Percentiles rank a stretch among this genome's conserved stretches.
Evolutionary conservation across 2,329 filamentous ascomycete genomes (phyloP).

Genomic region (Sclerotinia sclerotiorum): DNA sequence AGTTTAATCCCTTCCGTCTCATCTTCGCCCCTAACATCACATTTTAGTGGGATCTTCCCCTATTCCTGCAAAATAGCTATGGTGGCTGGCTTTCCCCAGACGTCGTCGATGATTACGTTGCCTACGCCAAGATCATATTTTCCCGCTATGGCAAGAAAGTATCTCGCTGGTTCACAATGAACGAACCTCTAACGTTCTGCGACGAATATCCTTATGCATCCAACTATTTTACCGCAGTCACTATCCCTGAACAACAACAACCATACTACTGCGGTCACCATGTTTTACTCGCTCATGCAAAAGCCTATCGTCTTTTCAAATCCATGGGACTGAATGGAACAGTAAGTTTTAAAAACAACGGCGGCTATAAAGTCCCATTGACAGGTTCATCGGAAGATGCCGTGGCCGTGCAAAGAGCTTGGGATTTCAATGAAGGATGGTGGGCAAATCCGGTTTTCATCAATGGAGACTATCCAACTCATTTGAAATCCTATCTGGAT

Average conservation of each 20-base stretch:
- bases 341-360: constrained; percentile 45
- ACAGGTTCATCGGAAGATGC: constrained; percentile 42
- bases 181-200: constrained; percentile 48
- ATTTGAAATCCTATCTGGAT: constrained; percentile 41
- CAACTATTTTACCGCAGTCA: constrained; percentile 43
- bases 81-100: constrained; percentile 48
- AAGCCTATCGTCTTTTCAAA: constrained; percentile 52
- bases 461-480: constrained; percentile 51
- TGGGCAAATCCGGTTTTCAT: constrained; percentile 56
- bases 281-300: constrained; percentile 50
- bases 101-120: constrained; percentile 51
- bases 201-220: constrained; percentile 30
- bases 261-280: constrained; percentile 44
- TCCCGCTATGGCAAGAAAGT: constrained; percentile 52
- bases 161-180: constrained; percentile 53
- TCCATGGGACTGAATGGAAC: constrained; percentile 52
- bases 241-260: constrained; percentile 44
- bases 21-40: not conserved
- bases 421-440: constrained; percentile 46
- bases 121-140: constrained; percentile 53
- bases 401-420: constrained; percentile 36
- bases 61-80: constrained; percentile 44
- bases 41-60: constrained; percentile 36
- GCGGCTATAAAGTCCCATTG: constrained; percentile 51
- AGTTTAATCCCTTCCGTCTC: not conserved